These are phyloP conservation scores for Chondrus crispus DNA, from an alignment of 23 red algal genomes.

Conservation along the genomic window DNA sequence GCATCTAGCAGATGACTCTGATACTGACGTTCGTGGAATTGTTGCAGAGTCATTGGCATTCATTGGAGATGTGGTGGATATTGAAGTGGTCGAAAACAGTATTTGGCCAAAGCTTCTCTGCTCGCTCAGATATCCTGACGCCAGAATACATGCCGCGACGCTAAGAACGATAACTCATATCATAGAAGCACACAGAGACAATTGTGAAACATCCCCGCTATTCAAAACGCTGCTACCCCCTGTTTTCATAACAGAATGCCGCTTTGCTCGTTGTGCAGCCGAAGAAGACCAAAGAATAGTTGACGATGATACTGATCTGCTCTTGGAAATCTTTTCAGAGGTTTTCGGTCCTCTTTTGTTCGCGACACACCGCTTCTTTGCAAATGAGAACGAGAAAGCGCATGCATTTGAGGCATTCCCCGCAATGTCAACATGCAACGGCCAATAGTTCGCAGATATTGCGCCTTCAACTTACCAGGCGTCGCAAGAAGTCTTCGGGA, in stretches of 20 bases:
- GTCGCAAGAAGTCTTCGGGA: neutral
- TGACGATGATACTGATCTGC: conserved; percentile 63
- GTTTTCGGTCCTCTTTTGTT: conserved; percentile 63
- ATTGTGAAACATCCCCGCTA: conserved; percentile 18
- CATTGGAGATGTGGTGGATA: conserved; percentile 48
- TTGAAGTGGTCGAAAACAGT: conserved; percentile 26
- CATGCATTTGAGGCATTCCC: conserved; percentile 45
- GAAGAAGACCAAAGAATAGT: conserved; percentile 54
- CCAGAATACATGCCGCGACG: conserved; percentile 63
- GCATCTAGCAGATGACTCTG: conserved; percentile 21
- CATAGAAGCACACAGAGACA: conserved; percentile 22
- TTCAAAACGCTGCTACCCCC: conserved; percentile 39
- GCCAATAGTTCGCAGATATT: conserved; percentile 65
- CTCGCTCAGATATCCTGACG: conserved; percentile 18
- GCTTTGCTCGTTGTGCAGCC: conserved; percentile 22
- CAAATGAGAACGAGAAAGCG: conserved; percentile 22
- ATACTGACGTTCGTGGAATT: conserved; percentile 75
- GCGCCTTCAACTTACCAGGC: conserved; percentile 54
- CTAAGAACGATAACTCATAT: conserved; percentile 56
- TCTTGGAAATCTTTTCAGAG: conserved; percentile 72
- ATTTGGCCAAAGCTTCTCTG: conserved; percentile 40
- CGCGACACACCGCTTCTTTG: neutral
- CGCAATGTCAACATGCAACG: conserved; percentile 68
- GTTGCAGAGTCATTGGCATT: conserved; percentile 65
- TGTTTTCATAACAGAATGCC: conserved; percentile 20